Evolutionary conservation across 495 filamentous ascomycete genomes (phyloP).

Genomic region (Glonium stellatum): DNA sequence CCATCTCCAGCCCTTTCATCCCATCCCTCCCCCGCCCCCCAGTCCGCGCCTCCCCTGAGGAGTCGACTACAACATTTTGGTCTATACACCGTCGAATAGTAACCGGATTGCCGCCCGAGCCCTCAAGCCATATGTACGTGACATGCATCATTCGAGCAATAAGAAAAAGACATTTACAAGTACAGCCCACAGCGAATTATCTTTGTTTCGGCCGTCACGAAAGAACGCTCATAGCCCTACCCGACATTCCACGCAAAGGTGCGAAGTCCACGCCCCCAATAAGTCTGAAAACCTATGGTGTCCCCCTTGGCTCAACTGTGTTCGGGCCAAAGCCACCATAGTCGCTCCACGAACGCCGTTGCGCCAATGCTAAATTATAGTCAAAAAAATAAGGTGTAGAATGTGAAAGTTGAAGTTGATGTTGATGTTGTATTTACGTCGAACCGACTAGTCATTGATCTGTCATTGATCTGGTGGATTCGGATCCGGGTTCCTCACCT

Average conservation of each 20-base stretch:
- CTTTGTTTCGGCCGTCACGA: not conserved
- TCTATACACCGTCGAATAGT: too few relatives aligned
- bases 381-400: not conserved
- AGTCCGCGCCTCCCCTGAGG: too few relatives aligned
- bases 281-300: not conserved
- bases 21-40: not conserved
- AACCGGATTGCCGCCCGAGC: not conserved
- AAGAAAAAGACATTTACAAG: not conserved
- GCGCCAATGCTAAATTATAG: constrained; percentile 3
- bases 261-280: not conserved
- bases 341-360: not conserved
- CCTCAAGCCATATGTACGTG: constrained; percentile 4
- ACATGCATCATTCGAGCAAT: not conserved
- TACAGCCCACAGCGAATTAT: not conserved
- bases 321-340: not conserved
- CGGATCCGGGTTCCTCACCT: constrained; percentile 2
- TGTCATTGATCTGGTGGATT: too few relatives aligned
- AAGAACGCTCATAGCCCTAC: not conserved
- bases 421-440: not conserved
- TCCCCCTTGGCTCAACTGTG: too few relatives aligned
- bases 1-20: not conserved
- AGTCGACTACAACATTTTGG: too few relatives aligned
- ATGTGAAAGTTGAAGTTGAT: not conserved
- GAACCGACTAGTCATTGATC: not conserved
- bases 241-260: not conserved